Conservation (phyloP, 176 grass and related monocot genomes). For the Tuctoria greenei region DNA sequence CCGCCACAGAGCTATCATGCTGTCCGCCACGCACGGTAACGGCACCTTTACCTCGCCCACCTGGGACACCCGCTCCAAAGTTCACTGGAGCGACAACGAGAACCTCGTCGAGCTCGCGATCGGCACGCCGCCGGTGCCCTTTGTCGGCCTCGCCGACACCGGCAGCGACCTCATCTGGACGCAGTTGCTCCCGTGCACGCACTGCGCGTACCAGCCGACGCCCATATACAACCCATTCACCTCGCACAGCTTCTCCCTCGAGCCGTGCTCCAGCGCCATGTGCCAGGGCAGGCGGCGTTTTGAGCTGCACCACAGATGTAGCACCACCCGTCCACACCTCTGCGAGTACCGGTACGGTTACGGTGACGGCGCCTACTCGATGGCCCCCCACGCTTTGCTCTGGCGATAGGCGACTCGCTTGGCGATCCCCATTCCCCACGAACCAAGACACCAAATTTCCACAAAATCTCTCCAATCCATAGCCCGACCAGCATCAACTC, state of each 20-base stretch:
- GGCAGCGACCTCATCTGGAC: conserved; percentile 87
- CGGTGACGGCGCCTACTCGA: background rate
- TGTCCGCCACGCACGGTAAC: background rate
- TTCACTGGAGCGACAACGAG: background rate
- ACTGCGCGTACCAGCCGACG: background rate
- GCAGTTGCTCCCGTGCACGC: conserved; percentile 34
- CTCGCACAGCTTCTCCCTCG: background rate
- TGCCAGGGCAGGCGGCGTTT: background rate
- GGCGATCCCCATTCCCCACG: too few relatives aligned
- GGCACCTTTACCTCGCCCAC: background rate
- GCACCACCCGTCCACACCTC: background rate
- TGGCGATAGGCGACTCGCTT: too few relatives aligned
- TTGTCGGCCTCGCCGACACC: conserved; percentile 37
- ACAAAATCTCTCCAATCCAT: too few relatives aligned
- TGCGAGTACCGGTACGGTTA: conserved; percentile 17
- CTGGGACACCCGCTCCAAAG: background rate
- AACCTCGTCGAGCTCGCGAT: background rate
- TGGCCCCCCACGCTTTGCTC: too few relatives aligned
- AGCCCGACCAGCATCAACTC: too few relatives aligned
- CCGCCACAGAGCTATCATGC: background rate
- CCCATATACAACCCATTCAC: background rate
- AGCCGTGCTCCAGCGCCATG: background rate
- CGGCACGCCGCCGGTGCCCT: background rate
- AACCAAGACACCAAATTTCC: too few relatives aligned
- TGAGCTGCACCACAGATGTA: background rate